phyloP scores from a whole-genome alignment of 1,284 basidiomycete species.

The Wallemia mellicola region DNA sequence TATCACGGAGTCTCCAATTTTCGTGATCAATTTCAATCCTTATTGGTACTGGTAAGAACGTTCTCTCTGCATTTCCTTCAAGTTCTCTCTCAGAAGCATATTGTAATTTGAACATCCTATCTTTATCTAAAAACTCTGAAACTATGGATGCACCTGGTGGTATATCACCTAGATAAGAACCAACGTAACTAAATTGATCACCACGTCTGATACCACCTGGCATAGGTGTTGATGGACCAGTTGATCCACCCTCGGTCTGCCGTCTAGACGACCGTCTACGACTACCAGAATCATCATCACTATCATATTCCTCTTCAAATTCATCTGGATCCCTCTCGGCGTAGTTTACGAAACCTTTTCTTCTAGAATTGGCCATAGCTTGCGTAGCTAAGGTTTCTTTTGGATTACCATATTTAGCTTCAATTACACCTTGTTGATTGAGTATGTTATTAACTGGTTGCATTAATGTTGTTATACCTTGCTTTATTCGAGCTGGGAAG shows the following conservation, averaged over 20 bases:
- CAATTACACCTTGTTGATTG: constrained; percentile 16
- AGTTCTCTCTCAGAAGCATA: constrained; percentile 33
- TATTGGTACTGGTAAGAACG: constrained; percentile 55
- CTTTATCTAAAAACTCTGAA: not conserved
- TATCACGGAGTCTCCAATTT: constrained; percentile 65
- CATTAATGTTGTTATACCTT: constrained; percentile 61
- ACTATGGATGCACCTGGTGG: not conserved
- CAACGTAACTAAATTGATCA: constrained; percentile 5
- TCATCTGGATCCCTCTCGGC: constrained; percentile 54
- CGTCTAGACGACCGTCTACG: constrained; percentile 1
- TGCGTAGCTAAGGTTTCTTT: constrained; percentile 6
- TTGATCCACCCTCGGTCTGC: constrained; percentile 2
- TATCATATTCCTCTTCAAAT: constrained; percentile 29
- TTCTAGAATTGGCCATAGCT: constrained; percentile 15
- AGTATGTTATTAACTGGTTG: constrained; percentile 37
- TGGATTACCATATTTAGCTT: constrained; percentile 12
- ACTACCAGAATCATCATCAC: constrained; percentile 10
- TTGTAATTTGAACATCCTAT: not conserved
- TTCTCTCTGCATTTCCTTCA: constrained; percentile 29
- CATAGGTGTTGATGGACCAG: constrained; percentile 7
- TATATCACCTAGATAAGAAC: not conserved
- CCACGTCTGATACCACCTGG: constrained; percentile 11
- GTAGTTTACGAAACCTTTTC: constrained; percentile 3
- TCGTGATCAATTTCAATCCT: constrained; percentile 84
- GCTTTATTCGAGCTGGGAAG: constrained; percentile 72